These are phyloP conservation scores for Aspergillus affinis DNA, from an alignment of 495 filamentous ascomycete species.

Conservation along the genomic window DNA sequence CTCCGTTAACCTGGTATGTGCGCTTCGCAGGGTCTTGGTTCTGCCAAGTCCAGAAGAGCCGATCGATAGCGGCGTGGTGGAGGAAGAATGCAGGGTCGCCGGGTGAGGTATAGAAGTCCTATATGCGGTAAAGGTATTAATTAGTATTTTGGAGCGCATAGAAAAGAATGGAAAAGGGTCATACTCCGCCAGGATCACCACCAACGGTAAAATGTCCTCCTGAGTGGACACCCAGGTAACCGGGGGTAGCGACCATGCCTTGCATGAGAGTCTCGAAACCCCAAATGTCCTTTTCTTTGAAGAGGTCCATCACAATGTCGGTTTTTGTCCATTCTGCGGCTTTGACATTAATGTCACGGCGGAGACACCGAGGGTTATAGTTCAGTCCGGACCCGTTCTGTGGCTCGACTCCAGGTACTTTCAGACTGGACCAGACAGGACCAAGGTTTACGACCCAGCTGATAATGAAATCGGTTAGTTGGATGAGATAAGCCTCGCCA, in stretches of 20 bases:
- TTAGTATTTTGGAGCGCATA: slow-evolving; percentile 14
- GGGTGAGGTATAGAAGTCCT: slow-evolving; percentile 20
- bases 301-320: slow-evolving; percentile 4
- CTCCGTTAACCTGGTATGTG: slow-evolving; percentile 19
- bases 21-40: slow-evolving; percentile 22
- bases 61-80: slow-evolving; percentile 50
- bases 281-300: slow-evolving; percentile 8
- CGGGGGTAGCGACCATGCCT: not conserved
- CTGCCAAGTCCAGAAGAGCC: slow-evolving; percentile 57
- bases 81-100: slow-evolving; percentile 53
- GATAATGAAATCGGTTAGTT: not conserved
- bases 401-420: slow-evolving; percentile 9
- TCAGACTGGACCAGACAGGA: slow-evolving; percentile 29
- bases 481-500: not conserved
- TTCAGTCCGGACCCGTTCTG: slow-evolving; percentile 17
- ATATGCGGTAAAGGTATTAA: not conserved
- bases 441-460: slow-evolving; percentile 43
- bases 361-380: slow-evolving; percentile 60
- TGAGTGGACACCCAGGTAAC: slow-evolving; percentile 51
- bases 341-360: slow-evolving; percentile 43
- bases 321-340: slow-evolving; percentile 8
- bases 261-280: slow-evolving; percentile 11
- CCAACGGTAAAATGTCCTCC: slow-evolving; percentile 60
- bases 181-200: slow-evolving; percentile 39
- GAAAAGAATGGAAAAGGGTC: not conserved